A percentile compares a stretch with the other conserved stretches of the same genome.
Evolutionary conservation across 257 asterid genomes (phyloP).

Genomic region (Jacaranda copaia): DNA sequence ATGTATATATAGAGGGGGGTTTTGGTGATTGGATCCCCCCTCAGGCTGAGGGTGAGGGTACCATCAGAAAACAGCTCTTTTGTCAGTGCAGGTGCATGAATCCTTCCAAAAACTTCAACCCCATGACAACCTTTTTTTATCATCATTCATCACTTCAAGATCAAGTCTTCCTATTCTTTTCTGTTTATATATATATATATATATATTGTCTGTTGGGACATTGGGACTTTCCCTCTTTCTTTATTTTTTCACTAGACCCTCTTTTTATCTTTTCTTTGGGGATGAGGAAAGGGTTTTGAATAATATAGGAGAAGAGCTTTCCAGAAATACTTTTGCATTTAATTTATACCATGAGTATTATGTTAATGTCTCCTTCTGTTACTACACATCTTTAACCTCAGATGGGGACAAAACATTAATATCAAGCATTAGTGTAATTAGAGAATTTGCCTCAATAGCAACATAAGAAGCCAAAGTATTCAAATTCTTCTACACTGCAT

Average conservation of each 20-base stretch:
- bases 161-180: constrained; percentile 9
- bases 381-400: constrained; percentile 28
- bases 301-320: constrained; percentile 24
- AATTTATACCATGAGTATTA: background rate
- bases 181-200: background rate
- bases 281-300: too few relatives aligned
- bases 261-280: background rate
- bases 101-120: constrained; percentile 15
- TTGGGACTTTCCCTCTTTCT: background rate
- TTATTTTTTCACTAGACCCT: background rate
- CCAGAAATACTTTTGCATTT: constrained; percentile 10
- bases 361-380: constrained; percentile 35
- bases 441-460: background rate
- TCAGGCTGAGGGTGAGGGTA: background rate
- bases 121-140: background rate
- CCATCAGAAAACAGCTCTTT: background rate
- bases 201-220: background rate
- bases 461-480: background rate
- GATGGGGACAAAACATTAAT: background rate
- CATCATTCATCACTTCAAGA: constrained; percentile 32
- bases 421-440: too few relatives aligned
- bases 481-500: background rate
- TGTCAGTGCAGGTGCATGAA: constrained; percentile 36
- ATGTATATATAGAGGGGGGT: background rate
- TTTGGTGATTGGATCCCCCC: background rate